A percentile compares a stretch with the other conserved stretches of the same genome.
These are phyloP conservation scores for Sedum album DNA, from an alignment of 164 flowering plant genomes.

Conservation along the genomic window DNA sequence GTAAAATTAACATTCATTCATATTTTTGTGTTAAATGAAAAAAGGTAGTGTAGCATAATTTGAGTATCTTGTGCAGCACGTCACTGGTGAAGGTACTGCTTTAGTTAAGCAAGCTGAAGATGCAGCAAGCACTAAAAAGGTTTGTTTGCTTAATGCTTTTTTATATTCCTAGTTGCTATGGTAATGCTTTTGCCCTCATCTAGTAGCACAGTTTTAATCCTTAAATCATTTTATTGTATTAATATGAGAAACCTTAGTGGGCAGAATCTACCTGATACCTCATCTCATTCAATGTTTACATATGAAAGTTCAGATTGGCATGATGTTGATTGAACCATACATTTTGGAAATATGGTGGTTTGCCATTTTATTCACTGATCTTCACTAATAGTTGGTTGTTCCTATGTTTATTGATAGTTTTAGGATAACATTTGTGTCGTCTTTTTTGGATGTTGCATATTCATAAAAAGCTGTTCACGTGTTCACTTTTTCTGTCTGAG, in stretches of 20 bases:
- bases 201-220: neutral
- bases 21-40: neutral
- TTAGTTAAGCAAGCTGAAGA: constrained; percentile 25
- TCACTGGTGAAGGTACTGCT: constrained; percentile 26
- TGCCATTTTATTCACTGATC: neutral
- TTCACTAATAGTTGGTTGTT: neutral
- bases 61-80: constrained; percentile 15
- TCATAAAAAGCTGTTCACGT: too few species aligned
- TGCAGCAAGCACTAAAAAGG: constrained; percentile 19
- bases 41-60: neutral
- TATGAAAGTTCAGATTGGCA: neutral
- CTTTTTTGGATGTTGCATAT: too few species aligned
- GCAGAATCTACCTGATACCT: neutral
- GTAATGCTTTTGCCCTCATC: neutral
- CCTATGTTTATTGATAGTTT: neutral
- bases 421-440: neutral
- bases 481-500: too few species aligned
- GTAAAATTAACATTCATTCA: neutral
- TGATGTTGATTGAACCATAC: neutral
- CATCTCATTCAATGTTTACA: neutral
- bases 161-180: neutral
- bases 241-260: neutral
- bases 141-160: neutral
- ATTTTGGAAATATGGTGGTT: neutral
- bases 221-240: neutral